Percentiles rank a stretch among this genome's conserved stretches.
These are phyloP conservation scores for Tetracentron sinense DNA, from an alignment of 164 flowering plant genomes.

Conservation along the genomic window DNA sequence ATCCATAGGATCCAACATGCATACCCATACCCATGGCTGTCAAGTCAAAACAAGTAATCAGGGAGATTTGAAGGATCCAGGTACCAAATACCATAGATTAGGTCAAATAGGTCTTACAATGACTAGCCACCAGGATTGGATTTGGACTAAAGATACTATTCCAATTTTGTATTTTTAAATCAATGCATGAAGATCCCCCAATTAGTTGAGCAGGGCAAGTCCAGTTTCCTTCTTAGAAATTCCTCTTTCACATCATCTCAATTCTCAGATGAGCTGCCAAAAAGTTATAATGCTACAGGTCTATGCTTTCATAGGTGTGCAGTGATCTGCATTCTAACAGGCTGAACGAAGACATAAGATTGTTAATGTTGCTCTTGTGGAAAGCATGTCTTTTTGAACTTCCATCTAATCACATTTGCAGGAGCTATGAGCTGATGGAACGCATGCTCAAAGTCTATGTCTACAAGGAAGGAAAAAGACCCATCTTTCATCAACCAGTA, in stretches of 20 bases:
- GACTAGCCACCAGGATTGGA: background rate
- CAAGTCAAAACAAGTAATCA: background rate
- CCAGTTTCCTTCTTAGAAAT: background rate
- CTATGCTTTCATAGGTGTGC: background rate
- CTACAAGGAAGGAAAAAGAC: conserved; percentile 9
- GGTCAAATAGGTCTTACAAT: background rate
- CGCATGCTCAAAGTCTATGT: conserved; percentile 2
- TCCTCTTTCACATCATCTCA: background rate
- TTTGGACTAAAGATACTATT: background rate
- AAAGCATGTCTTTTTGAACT: background rate
- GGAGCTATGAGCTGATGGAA: conserved; percentile 26
- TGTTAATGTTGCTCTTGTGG: background rate
- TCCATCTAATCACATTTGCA: conserved; percentile 17
- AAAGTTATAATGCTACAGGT: background rate
- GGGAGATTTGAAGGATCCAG: background rate
- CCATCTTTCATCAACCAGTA: conserved; percentile 9
- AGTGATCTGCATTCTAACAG: background rate
- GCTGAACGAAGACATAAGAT: background rate
- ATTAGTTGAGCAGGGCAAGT: background rate
- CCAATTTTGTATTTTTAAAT: background rate
- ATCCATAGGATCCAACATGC: background rate
- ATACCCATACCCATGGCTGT: background rate
- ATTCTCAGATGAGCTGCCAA: background rate
- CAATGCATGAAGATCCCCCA: background rate
- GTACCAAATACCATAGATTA: background rate